Conservation (phyloP, 139 green algal species). For the Picochlorum sp. region DNA sequence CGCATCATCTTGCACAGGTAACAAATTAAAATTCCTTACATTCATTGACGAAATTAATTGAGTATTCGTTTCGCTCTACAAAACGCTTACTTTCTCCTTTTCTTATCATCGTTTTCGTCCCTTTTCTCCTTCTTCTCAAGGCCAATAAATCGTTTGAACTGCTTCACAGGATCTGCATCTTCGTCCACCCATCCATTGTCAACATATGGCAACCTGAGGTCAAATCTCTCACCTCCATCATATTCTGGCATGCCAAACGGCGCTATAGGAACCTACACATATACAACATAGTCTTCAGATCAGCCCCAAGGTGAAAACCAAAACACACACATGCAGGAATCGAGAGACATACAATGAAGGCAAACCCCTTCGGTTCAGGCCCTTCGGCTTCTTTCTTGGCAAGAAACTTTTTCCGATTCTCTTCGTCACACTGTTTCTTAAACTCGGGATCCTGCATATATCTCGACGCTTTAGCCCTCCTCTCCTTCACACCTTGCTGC, state of each 20-base stretch:
- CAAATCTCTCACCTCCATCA: constrained; percentile 51
- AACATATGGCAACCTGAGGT: constrained; percentile 34
- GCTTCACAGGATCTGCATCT: constrained; percentile 19
- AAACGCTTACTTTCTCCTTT: constrained; percentile 9
- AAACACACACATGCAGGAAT: too few relatives aligned
- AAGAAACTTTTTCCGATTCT: constrained; percentile 28
- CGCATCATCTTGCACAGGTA: neutral
- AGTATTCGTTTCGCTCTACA: neutral
- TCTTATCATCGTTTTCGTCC: neutral
- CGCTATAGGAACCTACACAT: constrained; percentile 15
- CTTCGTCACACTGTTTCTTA: constrained; percentile 45
- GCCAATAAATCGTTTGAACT: constrained; percentile 29
- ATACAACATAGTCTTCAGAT: neutral
- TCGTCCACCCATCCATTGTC: constrained; percentile 41
- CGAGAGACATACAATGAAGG: constrained; percentile 17
- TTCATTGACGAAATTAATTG: neutral
- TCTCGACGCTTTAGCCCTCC: constrained; percentile 21
- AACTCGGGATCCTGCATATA: constrained; percentile 36
- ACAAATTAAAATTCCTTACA: neutral
- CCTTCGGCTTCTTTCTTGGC: constrained; percentile 24
- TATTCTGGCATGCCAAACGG: constrained; percentile 39
- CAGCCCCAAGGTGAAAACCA: neutral
- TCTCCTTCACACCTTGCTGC: constrained; percentile 36
- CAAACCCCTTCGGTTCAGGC: constrained; percentile 26
- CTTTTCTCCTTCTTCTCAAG: constrained; percentile 34